Percentiles rank a stretch among this genome's conserved stretches.
These are phyloP conservation scores for Ustilago lituana DNA, from an alignment of 1,284 basidiomycete species.

Conservation along the genomic window DNA sequence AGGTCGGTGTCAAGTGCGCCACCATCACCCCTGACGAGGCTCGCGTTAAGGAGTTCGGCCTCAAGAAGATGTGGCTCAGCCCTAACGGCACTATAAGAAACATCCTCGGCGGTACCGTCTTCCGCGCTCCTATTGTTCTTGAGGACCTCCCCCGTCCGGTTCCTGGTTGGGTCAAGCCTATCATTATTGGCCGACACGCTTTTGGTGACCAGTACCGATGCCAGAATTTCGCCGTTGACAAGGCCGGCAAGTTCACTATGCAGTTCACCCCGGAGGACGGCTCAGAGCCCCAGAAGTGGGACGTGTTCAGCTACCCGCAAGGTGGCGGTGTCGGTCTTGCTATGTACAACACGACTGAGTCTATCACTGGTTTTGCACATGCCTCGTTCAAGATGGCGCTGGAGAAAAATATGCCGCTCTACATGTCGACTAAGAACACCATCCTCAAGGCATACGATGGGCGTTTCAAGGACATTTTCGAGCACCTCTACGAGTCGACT, in stretches of 20 bases:
- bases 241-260: constrained; percentile 63
- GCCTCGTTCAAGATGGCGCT: constrained; percentile 99
- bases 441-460: constrained; percentile 75
- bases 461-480: constrained; percentile 98
- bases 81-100: constrained; percentile 76
- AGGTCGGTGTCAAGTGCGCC: constrained; percentile 75
- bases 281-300: constrained; percentile 48
- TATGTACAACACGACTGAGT: constrained; percentile 71
- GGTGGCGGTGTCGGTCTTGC: constrained; percentile 69
- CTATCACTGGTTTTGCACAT: constrained; percentile 93
- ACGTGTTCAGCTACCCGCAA: constrained; percentile 63
- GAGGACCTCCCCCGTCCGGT: constrained; percentile 88
- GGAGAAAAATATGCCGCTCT: constrained; percentile 87
- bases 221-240: constrained; percentile 64
- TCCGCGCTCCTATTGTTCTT: constrained; percentile 97
- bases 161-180: constrained; percentile 91
- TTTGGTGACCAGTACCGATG: constrained; percentile 84
- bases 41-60: constrained; percentile 81
- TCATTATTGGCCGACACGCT: constrained; percentile 94
- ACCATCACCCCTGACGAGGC: constrained; percentile 98
- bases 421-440: constrained; percentile 66
- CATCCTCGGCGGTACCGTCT: constrained; percentile 96
- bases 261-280: constrained; percentile 57
- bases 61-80: constrained; percentile 85
- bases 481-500: constrained; percentile 84